A percentile compares a stretch with the other conserved stretches of the same genome.
phyloP scores from a whole-genome alignment of 495 filamentous ascomycete genomes.

The Tuber umbilicatum region DNA sequence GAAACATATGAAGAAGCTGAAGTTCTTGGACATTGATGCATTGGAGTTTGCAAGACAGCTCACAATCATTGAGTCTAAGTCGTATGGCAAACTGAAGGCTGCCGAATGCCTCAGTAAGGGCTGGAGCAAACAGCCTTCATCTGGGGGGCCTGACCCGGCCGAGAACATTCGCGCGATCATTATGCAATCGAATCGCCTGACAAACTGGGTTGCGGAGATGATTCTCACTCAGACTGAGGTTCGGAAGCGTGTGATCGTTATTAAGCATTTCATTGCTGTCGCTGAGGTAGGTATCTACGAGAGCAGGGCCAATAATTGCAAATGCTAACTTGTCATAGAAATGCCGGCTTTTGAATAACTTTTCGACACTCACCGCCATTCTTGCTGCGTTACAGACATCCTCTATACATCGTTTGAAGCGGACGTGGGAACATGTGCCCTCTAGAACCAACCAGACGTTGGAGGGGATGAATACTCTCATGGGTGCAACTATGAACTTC shows the following conservation, averaged over 20 bases:
- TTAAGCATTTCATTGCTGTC: constrained; percentile 95
- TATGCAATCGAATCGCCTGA: constrained; percentile 94
- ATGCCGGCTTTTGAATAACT: constrained; percentile 92
- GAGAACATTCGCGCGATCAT: constrained; percentile 93
- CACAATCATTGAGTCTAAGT: constrained; percentile 89
- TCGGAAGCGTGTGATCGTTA: constrained; percentile 90
- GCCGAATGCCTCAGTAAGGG: constrained; percentile 97
- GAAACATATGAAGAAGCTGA: constrained; percentile 99
- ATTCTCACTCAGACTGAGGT: constrained; percentile 89
- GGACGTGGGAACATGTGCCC: constrained; percentile 93
- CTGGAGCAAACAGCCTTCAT: constrained; percentile 86
- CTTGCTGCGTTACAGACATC: constrained; percentile 91
- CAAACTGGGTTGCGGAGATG: constrained; percentile 99
- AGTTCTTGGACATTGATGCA: constrained; percentile 94
- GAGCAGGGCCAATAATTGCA: constrained; percentile 10
- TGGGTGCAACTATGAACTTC: constrained; percentile 98
- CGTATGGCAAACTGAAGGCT: constrained; percentile 91
- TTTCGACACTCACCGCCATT: constrained; percentile 95
- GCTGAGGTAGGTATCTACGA: constrained; percentile 65
- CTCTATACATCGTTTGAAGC: constrained; percentile 83
- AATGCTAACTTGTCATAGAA: constrained; percentile 52
- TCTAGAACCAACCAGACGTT: constrained; percentile 69
- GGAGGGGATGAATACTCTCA: constrained; percentile 85
- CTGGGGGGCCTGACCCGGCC: constrained; percentile 80
- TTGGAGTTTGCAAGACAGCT: constrained; percentile 93